Evolutionary conservation across 2,329 filamentous ascomycete species (phyloP), one percentile per base, ranked within the genome.

Genomic region (Zymoseptoria brevis): DNA sequence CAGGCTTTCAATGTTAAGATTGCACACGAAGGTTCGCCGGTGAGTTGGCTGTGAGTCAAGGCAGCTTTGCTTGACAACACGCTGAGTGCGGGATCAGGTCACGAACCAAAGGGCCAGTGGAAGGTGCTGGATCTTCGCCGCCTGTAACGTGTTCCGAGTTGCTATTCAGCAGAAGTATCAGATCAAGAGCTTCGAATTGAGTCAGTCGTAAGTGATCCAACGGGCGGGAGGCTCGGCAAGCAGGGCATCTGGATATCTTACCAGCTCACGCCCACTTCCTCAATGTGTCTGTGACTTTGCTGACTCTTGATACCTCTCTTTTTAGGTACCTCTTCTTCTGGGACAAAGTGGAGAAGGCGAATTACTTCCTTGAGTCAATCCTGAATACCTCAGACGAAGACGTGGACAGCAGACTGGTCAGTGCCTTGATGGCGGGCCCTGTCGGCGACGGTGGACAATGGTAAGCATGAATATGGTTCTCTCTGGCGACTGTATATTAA

Each of bases 331-430:
- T 96, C 3, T 96, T 93, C 77, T 96, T 90, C 80, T 95, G 88
- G 87, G 91, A 96, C 74, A 96, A 96, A 77, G 83, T 96, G 19
- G 91, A 96, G 74, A 96, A 96, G 75, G 81, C 87, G 8, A 96
- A 96, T 74, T 96, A 83, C 78, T 96, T 95, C 76, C 81, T 96
- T 19, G 90, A 95, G 75, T 87, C 89, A 68, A 83, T 93, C 61
- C 82, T 96, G 57, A 85, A 89, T 63, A 95, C 90, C 0, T 81
- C 83, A 0, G 77, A 79, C 55, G 81, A 90, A 67, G 84, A 87
- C 35, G 79, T 95, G 1, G 88, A 92, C 64, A 81, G 85, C 21
- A 78, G 91, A 8, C 75, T 95, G 3, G 80, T 96, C 2, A 87
- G 91, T 71, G 81, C 81, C 3, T 75, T 96, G 3, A 77, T 93